Base-by-base conservation (phyloP, 139 green algal genomes). In the Volvox africanus region DNA sequence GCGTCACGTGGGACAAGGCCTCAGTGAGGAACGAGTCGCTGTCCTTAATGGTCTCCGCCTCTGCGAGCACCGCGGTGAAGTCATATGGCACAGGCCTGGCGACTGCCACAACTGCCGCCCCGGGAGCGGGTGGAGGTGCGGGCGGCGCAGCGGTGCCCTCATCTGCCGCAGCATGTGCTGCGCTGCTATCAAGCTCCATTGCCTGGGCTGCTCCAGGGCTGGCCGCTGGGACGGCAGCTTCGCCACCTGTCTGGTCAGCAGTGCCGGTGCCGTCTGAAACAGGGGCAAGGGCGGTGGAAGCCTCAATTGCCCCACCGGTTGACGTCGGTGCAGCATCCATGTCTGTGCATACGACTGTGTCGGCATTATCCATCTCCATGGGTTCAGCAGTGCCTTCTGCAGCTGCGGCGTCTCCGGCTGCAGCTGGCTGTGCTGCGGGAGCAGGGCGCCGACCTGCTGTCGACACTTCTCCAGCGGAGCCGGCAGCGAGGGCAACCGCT, bases 1-100 rank as follows among this genome's bases (percentile, higher is more conserved):
- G 95, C 1, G 95, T 95, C 14, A 95, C 89, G 85, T 96, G 94
- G 37, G 69, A 94, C 61, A 99, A 95, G n/a, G 92, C 95, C 33
- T 99, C 96, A 16, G 94, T 92, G 19, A 99, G 93, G 73, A 93
- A 92, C 12, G 73, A 28, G 75, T 93, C 88, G 28, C 61, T 61
- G 69, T 93, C 86, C 61, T 89, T 84, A 26, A 81, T 77, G 44
- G 28, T 82, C 24, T 62, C 90, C 12, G 50, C 80, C 62, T 89
- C 68, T 61, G 75, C 28, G 13, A 92, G 35, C 26, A 91, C 82
- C 24, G 81, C 36, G 18, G 37, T 79, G 30, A 92, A 91, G 50
- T 94, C 88, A 36, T 83, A 94, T 21, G 88, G 92, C 44, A 62
- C 20, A 3, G 83, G 89, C 26, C 61, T 65, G 1, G 73, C 19